Evolutionary conservation across 768 basidiomycete species (phyloP).

Genomic region (Hortiboletus flavorubellus): DNA sequence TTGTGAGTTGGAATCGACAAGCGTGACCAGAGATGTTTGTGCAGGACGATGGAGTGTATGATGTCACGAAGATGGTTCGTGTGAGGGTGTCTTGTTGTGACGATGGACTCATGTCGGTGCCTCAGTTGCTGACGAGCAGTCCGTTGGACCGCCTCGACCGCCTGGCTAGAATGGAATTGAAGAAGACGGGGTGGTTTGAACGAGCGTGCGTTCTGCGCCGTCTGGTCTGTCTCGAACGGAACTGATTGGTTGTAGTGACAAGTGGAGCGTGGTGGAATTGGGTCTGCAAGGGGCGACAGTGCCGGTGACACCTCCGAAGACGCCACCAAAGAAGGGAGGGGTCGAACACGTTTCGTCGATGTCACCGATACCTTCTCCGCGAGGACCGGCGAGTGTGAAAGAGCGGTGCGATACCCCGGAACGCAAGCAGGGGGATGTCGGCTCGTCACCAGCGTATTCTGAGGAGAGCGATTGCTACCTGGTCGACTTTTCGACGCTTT

Average conservation of each 20-base stretch:
- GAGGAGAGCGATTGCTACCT: conserved; percentile 5
- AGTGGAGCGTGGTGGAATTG: conserved; percentile 27
- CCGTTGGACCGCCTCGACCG: conserved; percentile 30
- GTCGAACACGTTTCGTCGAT: background rate
- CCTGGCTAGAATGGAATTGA: conserved; percentile 27
- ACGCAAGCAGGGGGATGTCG: background rate
- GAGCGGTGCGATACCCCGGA: background rate
- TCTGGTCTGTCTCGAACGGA: background rate
- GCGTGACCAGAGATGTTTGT: conserved; percentile 7
- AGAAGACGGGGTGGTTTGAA: conserved; percentile 32
- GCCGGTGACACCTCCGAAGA: conserved; percentile 11
- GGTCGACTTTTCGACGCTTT: conserved; percentile 16
- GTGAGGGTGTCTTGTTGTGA: background rate
- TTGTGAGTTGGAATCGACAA: background rate
- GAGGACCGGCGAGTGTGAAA: background rate
- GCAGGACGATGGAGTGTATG: conserved; percentile 14
- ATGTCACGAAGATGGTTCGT: conserved; percentile 30
- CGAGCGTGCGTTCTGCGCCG: conserved; percentile 14
- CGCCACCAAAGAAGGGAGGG: background rate
- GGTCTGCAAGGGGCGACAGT: conserved; percentile 13
- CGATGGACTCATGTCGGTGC: conserved; percentile 4
- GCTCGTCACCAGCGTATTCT: background rate
- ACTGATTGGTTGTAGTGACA: conserved; percentile 20
- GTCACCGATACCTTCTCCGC: background rate
- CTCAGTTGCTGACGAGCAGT: conserved; percentile 22